Conservation (phyloP, 1,139 yeast species). For the Pichia sp. region DNA sequence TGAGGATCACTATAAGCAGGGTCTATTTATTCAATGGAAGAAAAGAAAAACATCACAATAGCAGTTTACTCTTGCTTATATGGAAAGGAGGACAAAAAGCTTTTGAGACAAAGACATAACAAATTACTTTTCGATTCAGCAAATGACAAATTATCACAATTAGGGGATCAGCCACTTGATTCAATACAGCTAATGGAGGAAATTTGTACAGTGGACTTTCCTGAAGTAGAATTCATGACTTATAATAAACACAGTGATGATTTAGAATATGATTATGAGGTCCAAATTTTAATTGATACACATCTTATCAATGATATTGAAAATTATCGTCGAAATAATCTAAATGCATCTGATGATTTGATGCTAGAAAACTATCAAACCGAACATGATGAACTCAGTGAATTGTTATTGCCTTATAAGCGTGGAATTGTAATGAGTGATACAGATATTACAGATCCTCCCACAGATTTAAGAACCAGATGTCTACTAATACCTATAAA, state of each 20-base stretch:
- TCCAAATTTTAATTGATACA: slow-evolving; percentile 9
- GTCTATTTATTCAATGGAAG: background rate
- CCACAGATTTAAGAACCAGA: slow-evolving; percentile 8
- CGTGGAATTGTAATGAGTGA: background rate
- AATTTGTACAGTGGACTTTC: slow-evolving; percentile 2
- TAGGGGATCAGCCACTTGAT: slow-evolving; percentile 3
- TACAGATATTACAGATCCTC: background rate
- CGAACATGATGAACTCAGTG: slow-evolving; percentile 2
- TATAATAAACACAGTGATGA: slow-evolving; percentile 5
- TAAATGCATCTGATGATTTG: background rate
- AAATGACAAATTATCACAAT: background rate
- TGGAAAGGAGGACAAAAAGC: slow-evolving; percentile 4
- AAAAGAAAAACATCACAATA: slow-evolving; percentile 1
- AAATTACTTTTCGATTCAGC: slow-evolving; percentile 1
- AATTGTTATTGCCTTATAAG: slow-evolving; percentile 8
- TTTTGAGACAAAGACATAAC: slow-evolving; percentile 1
- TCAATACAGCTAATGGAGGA: slow-evolving; percentile 7
- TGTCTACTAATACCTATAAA: slow-evolving; percentile 19
- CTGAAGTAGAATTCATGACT: slow-evolving; percentile 3
- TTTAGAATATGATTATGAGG: slow-evolving; percentile 3
- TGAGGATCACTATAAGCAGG: no score
- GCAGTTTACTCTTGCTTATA: slow-evolving; percentile 8
- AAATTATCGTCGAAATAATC: no score
- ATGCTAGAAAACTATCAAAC: background rate
- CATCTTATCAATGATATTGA: slow-evolving; percentile 5